phyloP scores from a whole-genome alignment of 2,329 filamentous ascomycete species.

The Neofusicoccum umdonicola region DNA sequence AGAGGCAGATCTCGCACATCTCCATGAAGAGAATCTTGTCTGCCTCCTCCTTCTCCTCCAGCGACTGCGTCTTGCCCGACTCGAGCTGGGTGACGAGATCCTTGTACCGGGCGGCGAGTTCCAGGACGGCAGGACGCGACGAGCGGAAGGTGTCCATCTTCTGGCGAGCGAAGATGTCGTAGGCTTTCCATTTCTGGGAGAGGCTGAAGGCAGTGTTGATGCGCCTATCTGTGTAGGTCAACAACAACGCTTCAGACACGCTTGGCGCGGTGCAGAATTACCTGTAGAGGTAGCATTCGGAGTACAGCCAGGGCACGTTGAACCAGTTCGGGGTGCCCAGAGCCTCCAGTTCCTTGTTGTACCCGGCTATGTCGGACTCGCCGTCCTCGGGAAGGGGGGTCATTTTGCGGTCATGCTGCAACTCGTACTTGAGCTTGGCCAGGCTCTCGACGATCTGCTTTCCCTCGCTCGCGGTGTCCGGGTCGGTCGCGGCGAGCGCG shows the following conservation, averaged over 20 bases:
- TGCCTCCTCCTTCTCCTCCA: slow-evolving; percentile 57
- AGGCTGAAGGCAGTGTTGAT: slow-evolving; percentile 74
- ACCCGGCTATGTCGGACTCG: slow-evolving; percentile 69
- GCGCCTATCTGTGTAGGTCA: slow-evolving; percentile 55
- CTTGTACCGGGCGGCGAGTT: slow-evolving; percentile 76
- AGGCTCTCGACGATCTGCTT: slow-evolving; percentile 81
- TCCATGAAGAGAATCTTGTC: slow-evolving; percentile 81
- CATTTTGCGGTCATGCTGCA: slow-evolving; percentile 81
- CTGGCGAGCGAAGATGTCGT: slow-evolving; percentile 86
- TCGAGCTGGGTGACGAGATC: slow-evolving; percentile 68
- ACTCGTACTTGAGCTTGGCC: slow-evolving; percentile 84
- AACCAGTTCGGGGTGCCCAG: slow-evolving; percentile 78
- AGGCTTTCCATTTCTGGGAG: slow-evolving; percentile 79
- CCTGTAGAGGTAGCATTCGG: slow-evolving; percentile 93
- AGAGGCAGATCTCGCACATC: slow-evolving; percentile 94
- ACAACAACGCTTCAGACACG: background rate
- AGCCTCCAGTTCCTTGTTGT: slow-evolving; percentile 80
- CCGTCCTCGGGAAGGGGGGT: slow-evolving; percentile 76
- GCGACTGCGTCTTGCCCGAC: slow-evolving; percentile 38
- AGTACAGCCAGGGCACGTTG: slow-evolving; percentile 80
- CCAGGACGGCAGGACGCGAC: slow-evolving; percentile 79
- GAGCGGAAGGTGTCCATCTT: slow-evolving; percentile 92
- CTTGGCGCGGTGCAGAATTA: slow-evolving; percentile 30
- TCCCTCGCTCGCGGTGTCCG: slow-evolving; percentile 71
- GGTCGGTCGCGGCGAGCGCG: slow-evolving; percentile 57